phyloP scores from a whole-genome alignment of 768 basidiomycete species.

The Rhizopogon roseolus region DNA sequence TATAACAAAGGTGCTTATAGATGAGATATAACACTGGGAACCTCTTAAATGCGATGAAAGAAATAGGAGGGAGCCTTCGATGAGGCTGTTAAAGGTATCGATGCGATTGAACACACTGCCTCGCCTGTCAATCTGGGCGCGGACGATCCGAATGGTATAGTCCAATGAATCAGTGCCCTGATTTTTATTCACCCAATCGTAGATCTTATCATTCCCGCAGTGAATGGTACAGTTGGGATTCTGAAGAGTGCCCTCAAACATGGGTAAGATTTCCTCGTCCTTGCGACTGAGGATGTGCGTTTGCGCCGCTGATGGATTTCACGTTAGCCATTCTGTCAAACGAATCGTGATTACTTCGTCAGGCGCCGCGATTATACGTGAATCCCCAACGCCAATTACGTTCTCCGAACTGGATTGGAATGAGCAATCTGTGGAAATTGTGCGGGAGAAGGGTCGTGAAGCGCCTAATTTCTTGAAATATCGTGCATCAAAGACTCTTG shows the following conservation, averaged over 20 bases:
- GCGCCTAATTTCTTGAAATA: constrained; percentile 40
- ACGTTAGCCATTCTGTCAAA: constrained; percentile 42
- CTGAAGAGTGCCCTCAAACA: constrained; percentile 54
- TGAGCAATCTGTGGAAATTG: constrained; percentile 31
- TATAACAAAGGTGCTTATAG: constrained; percentile 45
- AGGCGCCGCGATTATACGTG: constrained; percentile 39
- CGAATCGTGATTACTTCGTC: constrained; percentile 71
- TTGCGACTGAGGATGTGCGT: no score
- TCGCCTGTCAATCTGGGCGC: constrained; percentile 52
- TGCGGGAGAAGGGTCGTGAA: constrained; percentile 42
- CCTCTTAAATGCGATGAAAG: not conserved
- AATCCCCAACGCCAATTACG: constrained; percentile 17
- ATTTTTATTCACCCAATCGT: not conserved
- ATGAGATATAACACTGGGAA: not conserved
- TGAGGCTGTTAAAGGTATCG: constrained; percentile 71
- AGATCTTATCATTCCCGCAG: constrained; percentile 69
- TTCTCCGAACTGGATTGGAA: constrained; percentile 63
- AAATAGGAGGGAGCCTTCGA: constrained; percentile 65
- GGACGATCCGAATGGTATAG: constrained; percentile 38
- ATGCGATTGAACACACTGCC: constrained; percentile 66
- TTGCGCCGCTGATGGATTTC: not conserved
- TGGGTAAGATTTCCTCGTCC: constrained; percentile 28
- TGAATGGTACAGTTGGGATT: constrained; percentile 63
- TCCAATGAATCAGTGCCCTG: not conserved
- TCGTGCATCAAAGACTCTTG: constrained; percentile 57